A percentile compares a stretch with the other conserved stretches of the same genome.
Conservation (phyloP, 179 eudicot genomes). For the Nepenthes alata region DNA sequence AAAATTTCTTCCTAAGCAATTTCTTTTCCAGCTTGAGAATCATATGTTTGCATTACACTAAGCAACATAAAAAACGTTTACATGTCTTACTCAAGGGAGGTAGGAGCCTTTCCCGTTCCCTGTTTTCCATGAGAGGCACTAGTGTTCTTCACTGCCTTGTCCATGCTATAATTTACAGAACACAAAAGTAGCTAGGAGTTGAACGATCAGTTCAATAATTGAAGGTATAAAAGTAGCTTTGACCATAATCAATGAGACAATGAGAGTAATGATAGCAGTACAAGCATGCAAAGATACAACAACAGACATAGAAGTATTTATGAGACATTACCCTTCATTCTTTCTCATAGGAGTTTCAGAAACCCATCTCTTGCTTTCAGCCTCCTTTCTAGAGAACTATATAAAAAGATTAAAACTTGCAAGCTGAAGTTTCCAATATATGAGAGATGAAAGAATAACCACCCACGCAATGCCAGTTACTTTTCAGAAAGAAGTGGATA, state of each 20-base stretch:
- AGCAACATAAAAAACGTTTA: background rate
- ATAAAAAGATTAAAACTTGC: conserved; percentile 2
- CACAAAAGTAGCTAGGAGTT: background rate
- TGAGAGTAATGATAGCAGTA: background rate
- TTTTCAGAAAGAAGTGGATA: too few species aligned
- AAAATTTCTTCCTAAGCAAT: too few species aligned
- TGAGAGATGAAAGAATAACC: too few species aligned
- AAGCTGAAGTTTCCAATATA: background rate
- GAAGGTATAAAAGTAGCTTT: too few species aligned
- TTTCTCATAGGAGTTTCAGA: conserved; percentile 20
- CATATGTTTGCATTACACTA: too few species aligned
- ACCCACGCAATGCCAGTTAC: background rate
- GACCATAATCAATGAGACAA: background rate
- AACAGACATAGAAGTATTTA: background rate
- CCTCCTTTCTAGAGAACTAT: conserved; percentile 15
- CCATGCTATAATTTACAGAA: conserved; percentile 1
- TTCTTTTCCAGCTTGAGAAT: too few species aligned
- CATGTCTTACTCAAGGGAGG: conserved; percentile 3
- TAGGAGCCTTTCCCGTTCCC: conserved; percentile 5
- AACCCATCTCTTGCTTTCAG: conserved; percentile 18
- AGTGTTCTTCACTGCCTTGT: conserved; percentile 3
- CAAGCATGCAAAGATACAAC: background rate
- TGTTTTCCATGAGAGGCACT: conserved; percentile 1
- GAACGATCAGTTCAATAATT: background rate
- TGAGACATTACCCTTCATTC: conserved; percentile 24